Evolutionary conservation across 768 basidiomycete genomes (phyloP).

Genomic region (Suillus subaureus): DNA sequence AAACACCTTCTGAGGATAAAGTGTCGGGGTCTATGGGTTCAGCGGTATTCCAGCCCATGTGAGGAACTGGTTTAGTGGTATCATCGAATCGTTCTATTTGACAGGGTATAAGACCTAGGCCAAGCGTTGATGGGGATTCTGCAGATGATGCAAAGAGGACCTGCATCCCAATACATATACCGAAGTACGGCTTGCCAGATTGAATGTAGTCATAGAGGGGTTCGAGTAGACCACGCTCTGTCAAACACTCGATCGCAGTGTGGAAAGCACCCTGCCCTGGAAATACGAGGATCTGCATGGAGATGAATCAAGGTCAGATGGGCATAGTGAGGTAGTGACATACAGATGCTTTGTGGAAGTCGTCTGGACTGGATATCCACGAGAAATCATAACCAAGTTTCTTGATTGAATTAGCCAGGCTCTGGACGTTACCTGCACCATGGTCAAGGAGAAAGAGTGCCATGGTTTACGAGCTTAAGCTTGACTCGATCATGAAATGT

Average conservation of each 20-base stretch:
- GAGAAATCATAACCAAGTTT: conserved; percentile 84
- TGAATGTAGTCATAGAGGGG: conserved; percentile 81
- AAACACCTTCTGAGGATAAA: conserved; percentile 47
- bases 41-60: conserved; percentile 96
- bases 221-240: conserved; percentile 70
- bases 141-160: conserved; percentile 86
- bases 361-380: conserved; percentile 82
- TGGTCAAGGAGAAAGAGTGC: conserved; percentile 92
- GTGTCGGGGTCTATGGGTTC: conserved; percentile 53
- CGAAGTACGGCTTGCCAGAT: conserved; percentile 92
- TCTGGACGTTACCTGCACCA: conserved; percentile 93
- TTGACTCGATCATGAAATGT: background rate
- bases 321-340: conserved; percentile 37
- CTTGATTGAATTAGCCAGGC: conserved; percentile 87
- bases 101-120: conserved; percentile 85
- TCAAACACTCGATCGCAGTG: conserved; percentile 80
- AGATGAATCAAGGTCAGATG: conserved; percentile 14
- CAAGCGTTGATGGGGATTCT: conserved; percentile 68
- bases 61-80: conserved; percentile 85
- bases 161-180: conserved; percentile 99
- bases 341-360: conserved; percentile 89
- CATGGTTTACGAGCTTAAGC: conserved; percentile 32
- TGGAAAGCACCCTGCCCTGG: conserved; percentile 96
- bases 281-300: conserved; percentile 83
- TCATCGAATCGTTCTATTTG: conserved; percentile 75